A percentile compares a stretch with the other conserved stretches of the same genome.
phyloP scores from a whole-genome alignment of 345 rosid species.

The Trapa incisa region DNA sequence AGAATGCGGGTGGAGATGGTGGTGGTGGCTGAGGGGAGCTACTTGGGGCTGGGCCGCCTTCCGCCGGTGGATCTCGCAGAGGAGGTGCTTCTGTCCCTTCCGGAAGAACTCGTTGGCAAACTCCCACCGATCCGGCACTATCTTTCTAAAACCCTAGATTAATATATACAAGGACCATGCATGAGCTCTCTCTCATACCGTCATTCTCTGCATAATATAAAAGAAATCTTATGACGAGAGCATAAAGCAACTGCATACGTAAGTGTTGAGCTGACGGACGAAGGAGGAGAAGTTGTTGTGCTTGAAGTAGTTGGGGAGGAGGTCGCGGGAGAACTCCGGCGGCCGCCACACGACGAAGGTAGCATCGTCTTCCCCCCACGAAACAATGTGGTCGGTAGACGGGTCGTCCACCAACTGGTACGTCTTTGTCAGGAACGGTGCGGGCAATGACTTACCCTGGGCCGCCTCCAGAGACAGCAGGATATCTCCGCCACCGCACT shows the following conservation, averaged over 20 bases:
- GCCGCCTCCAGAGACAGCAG: constrained; percentile 51
- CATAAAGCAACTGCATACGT: constrained; percentile 27
- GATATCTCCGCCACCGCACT: constrained; percentile 61
- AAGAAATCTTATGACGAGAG: too few species aligned
- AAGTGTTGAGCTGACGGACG: constrained; percentile 97
- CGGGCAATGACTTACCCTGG: constrained; percentile 74
- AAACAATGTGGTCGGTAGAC: constrained; percentile 72
- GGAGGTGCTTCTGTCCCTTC: constrained; percentile 85
- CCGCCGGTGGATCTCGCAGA: constrained; percentile 92
- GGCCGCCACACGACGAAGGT: constrained; percentile 96
- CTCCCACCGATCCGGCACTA: constrained; percentile 98
- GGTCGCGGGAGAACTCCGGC: constrained; percentile 94
- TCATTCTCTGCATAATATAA: too few species aligned
- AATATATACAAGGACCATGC: too few species aligned
- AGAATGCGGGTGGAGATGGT: background rate
- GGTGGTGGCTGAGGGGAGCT: constrained; percentile 2
- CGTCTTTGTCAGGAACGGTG: constrained; percentile 91
- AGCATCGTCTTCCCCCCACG: constrained; percentile 93
- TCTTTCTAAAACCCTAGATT: constrained; percentile 85
- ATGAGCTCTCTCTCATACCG: too few species aligned
- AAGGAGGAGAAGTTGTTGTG: constrained; percentile 98
- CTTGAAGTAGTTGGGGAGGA: constrained; percentile 94
- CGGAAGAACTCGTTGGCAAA: constrained; percentile 90
- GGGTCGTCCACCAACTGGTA: constrained; percentile 94
- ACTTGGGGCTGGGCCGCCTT: constrained; percentile 33